phyloP scores from a whole-genome alignment of 805 yeast species.

The Metschnikowia amazonensis region DNA sequence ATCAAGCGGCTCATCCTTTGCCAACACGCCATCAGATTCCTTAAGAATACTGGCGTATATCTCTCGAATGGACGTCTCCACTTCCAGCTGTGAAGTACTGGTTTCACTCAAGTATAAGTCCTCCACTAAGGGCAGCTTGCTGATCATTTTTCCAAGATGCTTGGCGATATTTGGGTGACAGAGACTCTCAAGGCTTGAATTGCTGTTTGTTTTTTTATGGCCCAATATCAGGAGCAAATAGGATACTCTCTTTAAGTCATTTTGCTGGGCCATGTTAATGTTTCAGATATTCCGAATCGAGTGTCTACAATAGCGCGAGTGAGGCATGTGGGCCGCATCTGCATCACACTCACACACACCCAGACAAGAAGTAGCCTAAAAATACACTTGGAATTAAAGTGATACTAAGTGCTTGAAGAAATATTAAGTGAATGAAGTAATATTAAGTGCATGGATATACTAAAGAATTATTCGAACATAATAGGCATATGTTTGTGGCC shows the following conservation, averaged over 20 bases:
- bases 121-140: slow-evolving; percentile 11
- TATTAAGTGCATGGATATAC: background rate
- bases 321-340: background rate
- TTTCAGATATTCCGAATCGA: slow-evolving; percentile 1
- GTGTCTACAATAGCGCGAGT: slow-evolving; percentile 3
- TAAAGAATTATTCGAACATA: background rate
- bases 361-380: background rate
- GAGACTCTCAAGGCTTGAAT: slow-evolving; percentile 17
- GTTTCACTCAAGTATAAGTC: slow-evolving; percentile 33
- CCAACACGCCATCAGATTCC: slow-evolving; percentile 5
- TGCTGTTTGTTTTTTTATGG: slow-evolving; percentile 4
- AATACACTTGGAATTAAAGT: background rate
- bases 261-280: slow-evolving; percentile 1
- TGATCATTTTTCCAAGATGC: slow-evolving; percentile 11
- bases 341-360: background rate
- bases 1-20: slow-evolving; percentile 13
- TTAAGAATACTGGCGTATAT: slow-evolving; percentile 27
- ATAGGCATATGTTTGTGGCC: background rate
- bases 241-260: slow-evolving; percentile 10
- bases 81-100: slow-evolving; percentile 33
- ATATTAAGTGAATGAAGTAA: background rate
- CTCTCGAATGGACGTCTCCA: slow-evolving; percentile 24
- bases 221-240: slow-evolving; percentile 13
- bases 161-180: slow-evolving; percentile 9
- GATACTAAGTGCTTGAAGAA: background rate